phyloP scores from a whole-genome alignment of 495 filamentous ascomycete genomes.

The Letharia columbiana region DNA sequence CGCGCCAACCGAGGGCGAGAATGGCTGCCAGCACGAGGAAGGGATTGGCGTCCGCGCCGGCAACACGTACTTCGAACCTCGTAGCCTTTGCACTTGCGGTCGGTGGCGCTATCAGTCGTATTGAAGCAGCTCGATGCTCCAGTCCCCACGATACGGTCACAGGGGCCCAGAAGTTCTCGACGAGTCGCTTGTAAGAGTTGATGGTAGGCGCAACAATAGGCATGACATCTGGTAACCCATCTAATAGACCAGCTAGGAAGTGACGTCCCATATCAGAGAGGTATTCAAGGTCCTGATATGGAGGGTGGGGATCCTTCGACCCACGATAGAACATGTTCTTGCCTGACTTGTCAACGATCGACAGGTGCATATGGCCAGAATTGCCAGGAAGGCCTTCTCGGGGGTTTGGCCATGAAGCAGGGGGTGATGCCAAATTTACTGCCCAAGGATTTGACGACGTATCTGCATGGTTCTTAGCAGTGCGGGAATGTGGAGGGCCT shows the following conservation, averaged over 20 bases:
- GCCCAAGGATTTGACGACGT: conserved; percentile 77
- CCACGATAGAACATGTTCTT: conserved; percentile 77
- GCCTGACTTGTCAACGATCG: conserved; percentile 57
- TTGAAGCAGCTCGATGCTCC: conserved; percentile 87
- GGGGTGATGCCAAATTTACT: conserved; percentile 85
- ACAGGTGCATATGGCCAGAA: conserved; percentile 92
- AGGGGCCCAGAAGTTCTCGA: conserved; percentile 98
- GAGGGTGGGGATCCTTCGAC: conserved; percentile 55
- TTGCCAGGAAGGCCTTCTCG: conserved; percentile 83
- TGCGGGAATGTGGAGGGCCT: not conserved
- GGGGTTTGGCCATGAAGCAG: conserved; percentile 99
- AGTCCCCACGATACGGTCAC: conserved; percentile 96
- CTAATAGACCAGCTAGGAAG: conserved; percentile 83
- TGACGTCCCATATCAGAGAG: conserved; percentile 85
- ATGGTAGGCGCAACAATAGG: conserved; percentile 87
- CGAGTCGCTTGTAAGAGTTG: conserved; percentile 94
- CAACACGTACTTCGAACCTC: conserved; percentile 82
- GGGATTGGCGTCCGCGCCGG: conserved; percentile 85
- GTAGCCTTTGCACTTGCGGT: conserved; percentile 75
- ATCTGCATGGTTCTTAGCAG: conserved; percentile 35
- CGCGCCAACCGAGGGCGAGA: conserved; percentile 77
- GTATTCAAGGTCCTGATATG: conserved; percentile 64
- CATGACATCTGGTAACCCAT: conserved; percentile 91
- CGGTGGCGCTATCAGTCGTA: conserved; percentile 82
- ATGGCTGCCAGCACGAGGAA: conserved; percentile 82